Evolutionary conservation across 179 eudicot species (phyloP).

Genomic region (Amaranthus tricolor): DNA sequence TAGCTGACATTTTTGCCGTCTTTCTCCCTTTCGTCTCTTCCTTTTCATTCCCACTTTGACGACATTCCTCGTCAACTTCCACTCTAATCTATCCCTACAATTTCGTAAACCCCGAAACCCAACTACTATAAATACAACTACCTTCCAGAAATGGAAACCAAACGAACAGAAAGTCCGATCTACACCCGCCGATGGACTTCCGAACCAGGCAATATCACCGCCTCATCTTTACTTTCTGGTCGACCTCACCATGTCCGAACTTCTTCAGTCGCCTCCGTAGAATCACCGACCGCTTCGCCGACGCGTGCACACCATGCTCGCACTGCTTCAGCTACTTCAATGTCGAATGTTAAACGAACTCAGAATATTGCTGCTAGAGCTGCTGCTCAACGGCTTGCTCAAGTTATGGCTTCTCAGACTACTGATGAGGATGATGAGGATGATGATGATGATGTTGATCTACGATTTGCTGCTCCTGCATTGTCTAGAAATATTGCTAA

Average conservation of each 20-base stretch:
- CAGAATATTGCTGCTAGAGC: constrained; percentile 89
- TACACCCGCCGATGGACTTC: constrained; percentile 58
- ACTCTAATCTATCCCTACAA: neutral
- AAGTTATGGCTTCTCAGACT: constrained; percentile 86
- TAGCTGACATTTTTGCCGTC: too few relatives aligned
- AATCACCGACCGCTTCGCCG: constrained; percentile 33
- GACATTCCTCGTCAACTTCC: constrained; percentile 8
- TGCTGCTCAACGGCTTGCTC: constrained; percentile 89
- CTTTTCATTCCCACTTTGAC: constrained; percentile 2
- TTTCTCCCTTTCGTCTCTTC: too few relatives aligned
- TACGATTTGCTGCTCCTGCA: constrained; percentile 45
- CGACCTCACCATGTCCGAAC: constrained; percentile 34
- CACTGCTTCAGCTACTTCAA: constrained; percentile 56
- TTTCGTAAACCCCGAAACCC: neutral
- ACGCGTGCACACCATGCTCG: constrained; percentile 47
- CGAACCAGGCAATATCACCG: constrained; percentile 25
- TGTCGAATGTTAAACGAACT: constrained; percentile 71
- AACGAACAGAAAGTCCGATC: constrained; percentile 39
- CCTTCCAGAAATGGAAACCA: constrained; percentile 21
- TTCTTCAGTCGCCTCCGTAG: constrained; percentile 34
- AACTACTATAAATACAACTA: neutral
- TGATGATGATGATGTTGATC: constrained; percentile 48
- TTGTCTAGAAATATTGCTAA: constrained; percentile 33
- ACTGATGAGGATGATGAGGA: constrained; percentile 55
- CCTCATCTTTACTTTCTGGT: constrained; percentile 23